Evolutionary conservation across 345 rosid genomes (phyloP), one percentile per base, ranked within the genome.

Genomic region (Brassica rapa): DNA sequence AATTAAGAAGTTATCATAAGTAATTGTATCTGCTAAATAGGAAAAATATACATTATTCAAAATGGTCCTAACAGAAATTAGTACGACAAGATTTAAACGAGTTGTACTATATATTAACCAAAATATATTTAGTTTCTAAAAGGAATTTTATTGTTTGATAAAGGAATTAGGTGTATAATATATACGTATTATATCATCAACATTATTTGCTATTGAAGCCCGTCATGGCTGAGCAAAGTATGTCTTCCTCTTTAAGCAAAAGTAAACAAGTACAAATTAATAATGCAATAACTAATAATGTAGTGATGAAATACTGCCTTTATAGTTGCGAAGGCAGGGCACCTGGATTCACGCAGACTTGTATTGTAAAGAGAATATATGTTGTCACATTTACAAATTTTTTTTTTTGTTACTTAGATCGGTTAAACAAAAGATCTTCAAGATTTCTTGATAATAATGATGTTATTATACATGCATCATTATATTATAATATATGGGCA

Each of bases 331-430:
- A 74, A 80, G 79, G 82, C 79, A 63, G 61, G 24, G 11, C 56
- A 75, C 79, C 79, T 80, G 79, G 67, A 74, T 69, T 80, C 64
- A 64, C 8, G 71, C 75, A 74, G 71, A 61, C 29, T 80, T 80
- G 79, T 55, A 80, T 80, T 74, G 83, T 69, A 80, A 80, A 80
- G 75, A 69, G 75, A 74, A 80, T 62, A 79, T 60, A 0, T 79
- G 82, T 55, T 80, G 61, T 74, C 67, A 39, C 39, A 56, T 21
- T 79, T 62, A 62, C 57, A 69, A 61, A 30, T 25, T 80, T 68
- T 37, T 8, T 8, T 80, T 11, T 69, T 39, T 21, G 53, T 73
- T 74, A 68, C 81, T 74, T 80, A 51, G 37, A 73, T 67, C 46
- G 70, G 74, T 25, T 24, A 35, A 79, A 68, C 65, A 33, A 78